These are phyloP conservation scores for Carex parvula DNA, from an alignment of 176 grass and related monocot species.

Conservation along the genomic window DNA sequence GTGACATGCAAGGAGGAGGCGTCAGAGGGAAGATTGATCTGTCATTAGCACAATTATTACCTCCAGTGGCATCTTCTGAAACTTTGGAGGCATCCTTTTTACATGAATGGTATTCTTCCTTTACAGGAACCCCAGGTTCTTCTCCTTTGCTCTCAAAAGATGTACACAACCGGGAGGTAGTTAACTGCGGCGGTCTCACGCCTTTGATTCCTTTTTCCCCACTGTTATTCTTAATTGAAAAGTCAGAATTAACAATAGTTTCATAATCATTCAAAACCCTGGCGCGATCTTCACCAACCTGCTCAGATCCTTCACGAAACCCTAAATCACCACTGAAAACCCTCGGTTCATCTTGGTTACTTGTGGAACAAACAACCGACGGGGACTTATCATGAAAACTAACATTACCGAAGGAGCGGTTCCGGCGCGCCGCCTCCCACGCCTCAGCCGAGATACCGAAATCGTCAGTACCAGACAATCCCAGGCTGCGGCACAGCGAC, in stretches of 20 bases:
- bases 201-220: slow-evolving; percentile 18
- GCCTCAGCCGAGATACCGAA: slow-evolving; percentile 61
- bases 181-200: slow-evolving; percentile 1
- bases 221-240: not conserved
- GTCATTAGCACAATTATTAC: not conserved
- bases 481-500: slow-evolving; percentile 66
- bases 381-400: not conserved
- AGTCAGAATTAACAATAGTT: not conserved
- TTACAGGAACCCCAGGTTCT: not conserved
- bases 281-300: not conserved
- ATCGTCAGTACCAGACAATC: slow-evolving; percentile 67
- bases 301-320: not conserved
- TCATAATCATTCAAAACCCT: not conserved
- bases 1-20: slow-evolving; percentile 9
- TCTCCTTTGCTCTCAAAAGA: slow-evolving; percentile 2
- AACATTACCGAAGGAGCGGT: not conserved
- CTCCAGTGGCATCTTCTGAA: not conserved
- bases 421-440: slow-evolving; percentile 48
- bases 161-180: not conserved
- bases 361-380: not conserved
- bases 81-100: not conserved
- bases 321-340: slow-evolving; percentile 6
- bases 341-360: not conserved
- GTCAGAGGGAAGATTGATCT: slow-evolving; percentile 9
- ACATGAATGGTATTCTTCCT: not conserved